These are phyloP conservation scores for Chrysochromulina tobinii DNA, from an alignment of 78 protist genomes.

Conservation along the genomic window DNA sequence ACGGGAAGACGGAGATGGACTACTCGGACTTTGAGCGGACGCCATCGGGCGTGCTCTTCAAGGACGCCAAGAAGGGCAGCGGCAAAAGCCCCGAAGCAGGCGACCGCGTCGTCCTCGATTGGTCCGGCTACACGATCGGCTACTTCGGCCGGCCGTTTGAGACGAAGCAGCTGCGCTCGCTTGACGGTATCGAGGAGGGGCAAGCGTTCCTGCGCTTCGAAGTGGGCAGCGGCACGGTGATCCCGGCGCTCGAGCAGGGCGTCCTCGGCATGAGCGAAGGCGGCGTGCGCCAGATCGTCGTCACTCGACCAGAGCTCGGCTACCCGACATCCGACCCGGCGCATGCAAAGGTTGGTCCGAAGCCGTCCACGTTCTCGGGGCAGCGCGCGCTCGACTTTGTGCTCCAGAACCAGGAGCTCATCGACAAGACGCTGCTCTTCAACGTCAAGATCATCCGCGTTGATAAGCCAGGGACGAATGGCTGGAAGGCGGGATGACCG, in stretches of 20 bases:
- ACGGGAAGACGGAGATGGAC: background rate
- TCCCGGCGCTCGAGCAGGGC: background rate
- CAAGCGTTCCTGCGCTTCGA: background rate
- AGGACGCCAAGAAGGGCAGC: background rate
- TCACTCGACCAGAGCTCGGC: background rate
- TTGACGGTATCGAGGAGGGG: background rate
- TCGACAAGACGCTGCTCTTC: conserved; percentile 16
- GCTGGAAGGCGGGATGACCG: too few relatives aligned
- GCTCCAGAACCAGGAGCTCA: background rate
- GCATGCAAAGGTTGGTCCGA: background rate
- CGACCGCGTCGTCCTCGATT: conserved; percentile 1
- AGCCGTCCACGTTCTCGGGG: background rate
- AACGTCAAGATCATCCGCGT: conserved; percentile 12
- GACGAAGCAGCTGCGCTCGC: background rate
- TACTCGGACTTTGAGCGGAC: background rate
- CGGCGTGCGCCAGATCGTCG: background rate
- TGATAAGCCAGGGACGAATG: background rate
- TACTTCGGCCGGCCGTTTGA: conserved; percentile 17
- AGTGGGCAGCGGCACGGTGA: background rate
- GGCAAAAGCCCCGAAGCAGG: background rate
- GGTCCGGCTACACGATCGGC: background rate
- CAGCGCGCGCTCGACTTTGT: conserved; percentile 8
- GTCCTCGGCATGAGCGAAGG: background rate
- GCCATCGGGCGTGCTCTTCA: background rate
- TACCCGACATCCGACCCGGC: background rate